phyloP scores from a whole-genome alignment of 192 early-diverging fungal species.

The Neocallimastix lanati region DNA sequence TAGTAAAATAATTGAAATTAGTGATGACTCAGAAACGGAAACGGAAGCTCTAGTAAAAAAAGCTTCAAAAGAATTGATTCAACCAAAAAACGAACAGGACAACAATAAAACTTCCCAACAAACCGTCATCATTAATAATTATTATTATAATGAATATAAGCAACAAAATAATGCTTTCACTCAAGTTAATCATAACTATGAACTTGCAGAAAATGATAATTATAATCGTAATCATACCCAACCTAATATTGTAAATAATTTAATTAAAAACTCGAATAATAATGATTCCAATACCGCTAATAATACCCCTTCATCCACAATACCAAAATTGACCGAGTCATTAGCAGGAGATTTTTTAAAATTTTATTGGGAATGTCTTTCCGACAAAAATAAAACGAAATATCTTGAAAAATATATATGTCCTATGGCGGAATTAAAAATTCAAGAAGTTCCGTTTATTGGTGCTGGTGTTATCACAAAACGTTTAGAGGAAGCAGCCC shows the following conservation, averaged over 20 bases:
- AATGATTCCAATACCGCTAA: neutral
- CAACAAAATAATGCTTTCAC: neutral
- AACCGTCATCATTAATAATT: neutral
- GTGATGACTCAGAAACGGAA: neutral
- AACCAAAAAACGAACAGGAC: too few relatives aligned
- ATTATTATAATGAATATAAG: neutral
- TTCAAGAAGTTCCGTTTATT: neutral
- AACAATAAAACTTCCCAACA: too few relatives aligned
- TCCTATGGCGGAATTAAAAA: neutral
- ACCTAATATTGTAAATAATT: neutral
- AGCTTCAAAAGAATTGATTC: too few relatives aligned
- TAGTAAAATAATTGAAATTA: neutral
- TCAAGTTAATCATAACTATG: neutral
- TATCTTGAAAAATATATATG: neutral
- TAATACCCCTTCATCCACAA: too few relatives aligned
- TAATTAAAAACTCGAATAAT: neutral
- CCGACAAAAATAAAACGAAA: neutral
- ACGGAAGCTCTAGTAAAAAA: too few relatives aligned
- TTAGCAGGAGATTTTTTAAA: neutral
- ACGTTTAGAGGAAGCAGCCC: neutral
- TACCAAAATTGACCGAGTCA: neutral
- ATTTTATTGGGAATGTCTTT: neutral
- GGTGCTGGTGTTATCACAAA: neutral
- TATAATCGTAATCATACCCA: neutral
- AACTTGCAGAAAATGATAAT: neutral